Evolutionary conservation across 2,329 filamentous ascomycete species (phyloP).

Genomic region (Penicillium freii): DNA sequence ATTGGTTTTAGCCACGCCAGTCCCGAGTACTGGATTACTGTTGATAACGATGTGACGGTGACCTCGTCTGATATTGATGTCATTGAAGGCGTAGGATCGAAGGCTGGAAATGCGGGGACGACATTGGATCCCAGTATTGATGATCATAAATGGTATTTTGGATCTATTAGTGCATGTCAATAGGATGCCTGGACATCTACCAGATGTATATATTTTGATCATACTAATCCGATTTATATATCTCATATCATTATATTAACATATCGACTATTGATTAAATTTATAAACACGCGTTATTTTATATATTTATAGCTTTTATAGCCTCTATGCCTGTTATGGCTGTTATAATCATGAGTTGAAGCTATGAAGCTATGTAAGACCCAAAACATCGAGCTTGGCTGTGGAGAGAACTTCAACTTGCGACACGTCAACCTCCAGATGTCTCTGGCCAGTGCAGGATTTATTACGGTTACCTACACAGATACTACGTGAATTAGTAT

Average conservation of each 20-base stretch:
- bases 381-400: not conserved
- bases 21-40: constrained; percentile 6
- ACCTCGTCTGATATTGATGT: constrained; percentile 33
- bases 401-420: constrained; percentile 2
- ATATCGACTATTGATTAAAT: not conserved
- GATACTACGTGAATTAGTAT: not conserved
- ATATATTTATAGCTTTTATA: not conserved
- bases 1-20: constrained; percentile 37
- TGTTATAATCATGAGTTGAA: not conserved
- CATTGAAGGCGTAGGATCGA: constrained; percentile 33
- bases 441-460: not conserved
- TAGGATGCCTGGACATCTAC: constrained; percentile 1
- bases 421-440: not conserved
- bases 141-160: constrained; percentile 38
- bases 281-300: not conserved
- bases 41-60: constrained; percentile 18
- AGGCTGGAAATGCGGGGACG: constrained; percentile 35
- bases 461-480: not conserved
- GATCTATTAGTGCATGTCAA: constrained; percentile 25
- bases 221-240: not conserved
- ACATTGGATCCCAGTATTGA: constrained; percentile 20
- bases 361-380: not conserved
- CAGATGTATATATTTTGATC: not conserved
- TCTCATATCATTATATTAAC: not conserved
- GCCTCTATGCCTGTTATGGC: not conserved